phyloP scores from a whole-genome alignment of 179 eudicot genomes.

The Silene noctiflora region DNA sequence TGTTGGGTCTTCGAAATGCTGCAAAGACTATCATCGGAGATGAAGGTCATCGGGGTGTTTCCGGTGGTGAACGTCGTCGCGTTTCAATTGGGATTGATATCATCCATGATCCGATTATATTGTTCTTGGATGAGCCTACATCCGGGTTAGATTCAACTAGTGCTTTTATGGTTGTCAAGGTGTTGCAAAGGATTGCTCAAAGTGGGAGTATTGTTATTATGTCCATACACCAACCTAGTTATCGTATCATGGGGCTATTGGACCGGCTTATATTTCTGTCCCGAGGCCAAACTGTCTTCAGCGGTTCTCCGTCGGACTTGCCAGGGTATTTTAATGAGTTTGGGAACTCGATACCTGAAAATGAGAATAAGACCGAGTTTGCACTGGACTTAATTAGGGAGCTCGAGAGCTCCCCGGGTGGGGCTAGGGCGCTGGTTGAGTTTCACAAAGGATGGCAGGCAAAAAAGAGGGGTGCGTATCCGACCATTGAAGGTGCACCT shows the following conservation, averaged over 20 bases:
- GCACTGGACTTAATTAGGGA: constrained; percentile 56
- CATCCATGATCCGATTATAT: constrained; percentile 50
- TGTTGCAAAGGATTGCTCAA: constrained; percentile 51
- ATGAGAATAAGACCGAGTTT: constrained; percentile 53
- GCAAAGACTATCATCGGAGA: constrained; percentile 52
- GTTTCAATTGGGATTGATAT: constrained; percentile 68
- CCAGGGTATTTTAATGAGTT: constrained; percentile 50
- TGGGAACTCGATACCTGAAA: constrained; percentile 53
- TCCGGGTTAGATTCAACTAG: constrained; percentile 65
- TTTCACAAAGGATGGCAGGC: constrained; percentile 45
- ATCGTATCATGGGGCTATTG: constrained; percentile 39
- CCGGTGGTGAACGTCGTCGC: constrained; percentile 59
- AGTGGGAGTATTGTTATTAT: constrained; percentile 53
- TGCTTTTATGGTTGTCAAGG: constrained; percentile 60
- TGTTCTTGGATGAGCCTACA: constrained; percentile 64
- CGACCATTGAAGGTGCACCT: constrained; percentile 30
- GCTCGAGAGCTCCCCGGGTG: constrained; percentile 48
- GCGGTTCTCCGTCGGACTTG: constrained; percentile 43
- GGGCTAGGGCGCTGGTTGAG: constrained; percentile 45
- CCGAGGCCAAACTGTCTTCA: constrained; percentile 52
- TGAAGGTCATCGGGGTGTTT: constrained; percentile 60
- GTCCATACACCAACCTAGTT: constrained; percentile 58
- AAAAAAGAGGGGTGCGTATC: constrained; percentile 13
- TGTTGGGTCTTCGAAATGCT: constrained; percentile 50
- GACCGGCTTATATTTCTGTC: constrained; percentile 50